Conservation (phyloP, 192 early-diverging fungal species). For the Lobosporangium transversale region DNA sequence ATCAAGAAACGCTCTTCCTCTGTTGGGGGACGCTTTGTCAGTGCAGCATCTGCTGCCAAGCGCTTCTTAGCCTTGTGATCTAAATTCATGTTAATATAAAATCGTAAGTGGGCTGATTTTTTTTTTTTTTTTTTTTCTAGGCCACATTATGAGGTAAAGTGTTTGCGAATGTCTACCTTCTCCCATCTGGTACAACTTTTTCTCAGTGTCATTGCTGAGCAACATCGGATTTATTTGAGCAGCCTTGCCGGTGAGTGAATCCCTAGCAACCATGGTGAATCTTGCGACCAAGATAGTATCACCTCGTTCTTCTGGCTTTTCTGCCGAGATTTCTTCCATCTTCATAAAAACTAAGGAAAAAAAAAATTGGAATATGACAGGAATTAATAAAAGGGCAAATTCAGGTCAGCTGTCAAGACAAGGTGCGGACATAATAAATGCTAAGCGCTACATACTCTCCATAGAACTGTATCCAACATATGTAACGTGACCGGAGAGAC, state of each 20-base stretch:
- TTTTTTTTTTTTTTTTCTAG: too few relatives aligned
- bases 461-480: conserved; percentile 89
- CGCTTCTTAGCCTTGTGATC: conserved; percentile 66
- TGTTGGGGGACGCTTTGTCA: conserved; percentile 79
- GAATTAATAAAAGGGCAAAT: neutral
- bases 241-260: conserved; percentile 74
- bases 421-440: too few relatives aligned
- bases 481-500: conserved; percentile 83
- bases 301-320: conserved; percentile 20
- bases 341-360: conserved; percentile 67
- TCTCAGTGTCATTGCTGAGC: conserved; percentile 80
- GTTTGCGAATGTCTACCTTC: conserved; percentile 62
- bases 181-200: conserved; percentile 73
- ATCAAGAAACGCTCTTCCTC: conserved; percentile 81
- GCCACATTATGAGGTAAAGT: too few relatives aligned
- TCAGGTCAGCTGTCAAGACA: neutral
- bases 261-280: conserved; percentile 91
- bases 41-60: conserved; percentile 49
- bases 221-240: conserved; percentile 78
- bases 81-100: neutral
- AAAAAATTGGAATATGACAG: neutral
- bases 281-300: conserved; percentile 78
- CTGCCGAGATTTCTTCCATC: conserved; percentile 63
- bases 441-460: conserved; percentile 82
- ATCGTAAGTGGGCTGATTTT: too few relatives aligned